Evolutionary conservation across 495 filamentous ascomycete genomes (phyloP).

Genomic region (Staphylotrichum tortipilum): DNA sequence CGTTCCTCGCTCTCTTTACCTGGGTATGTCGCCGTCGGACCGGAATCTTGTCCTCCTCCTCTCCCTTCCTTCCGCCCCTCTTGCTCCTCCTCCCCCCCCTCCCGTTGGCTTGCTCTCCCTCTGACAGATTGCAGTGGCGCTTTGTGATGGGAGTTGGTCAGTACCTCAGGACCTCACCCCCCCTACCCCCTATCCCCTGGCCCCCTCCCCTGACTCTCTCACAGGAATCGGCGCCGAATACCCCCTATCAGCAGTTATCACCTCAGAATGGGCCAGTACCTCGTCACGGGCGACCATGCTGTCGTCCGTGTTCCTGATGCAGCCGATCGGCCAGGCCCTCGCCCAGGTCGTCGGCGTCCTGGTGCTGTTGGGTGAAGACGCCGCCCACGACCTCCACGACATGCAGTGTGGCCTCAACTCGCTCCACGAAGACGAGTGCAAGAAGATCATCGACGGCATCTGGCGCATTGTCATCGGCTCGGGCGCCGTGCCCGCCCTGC

Average conservation of each 20-base stretch:
- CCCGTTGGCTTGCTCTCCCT: neutral
- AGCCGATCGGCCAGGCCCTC: constrained; percentile 61
- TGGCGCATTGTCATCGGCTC: constrained; percentile 71
- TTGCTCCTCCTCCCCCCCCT: neutral
- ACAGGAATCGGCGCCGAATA: constrained; percentile 67
- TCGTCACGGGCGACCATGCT: constrained; percentile 73
- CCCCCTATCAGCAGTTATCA: constrained; percentile 66
- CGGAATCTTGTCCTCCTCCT: no score
- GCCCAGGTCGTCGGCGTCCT: constrained; percentile 62
- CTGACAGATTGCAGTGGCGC: constrained; percentile 21
- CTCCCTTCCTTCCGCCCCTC: no score
- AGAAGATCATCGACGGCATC: constrained; percentile 65
- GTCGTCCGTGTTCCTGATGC: constrained; percentile 70
- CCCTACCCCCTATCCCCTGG: constrained; percentile 13
- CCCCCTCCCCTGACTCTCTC: constrained; percentile 43
- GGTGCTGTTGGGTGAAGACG: constrained; percentile 58
- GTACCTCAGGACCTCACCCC: neutral
- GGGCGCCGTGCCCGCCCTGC: constrained; percentile 58
- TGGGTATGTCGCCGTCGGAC: constrained; percentile 17
- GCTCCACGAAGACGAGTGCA: constrained; percentile 51
- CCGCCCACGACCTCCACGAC: constrained; percentile 45
- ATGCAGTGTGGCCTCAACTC: constrained; percentile 33
- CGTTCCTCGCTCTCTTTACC: constrained; percentile 28
- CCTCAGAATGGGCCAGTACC: constrained; percentile 63
- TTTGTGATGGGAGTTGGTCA: constrained; percentile 33